Conservation (phyloP, 192 early-diverging fungal genomes). For the Umbelopsis vinacea region DNA sequence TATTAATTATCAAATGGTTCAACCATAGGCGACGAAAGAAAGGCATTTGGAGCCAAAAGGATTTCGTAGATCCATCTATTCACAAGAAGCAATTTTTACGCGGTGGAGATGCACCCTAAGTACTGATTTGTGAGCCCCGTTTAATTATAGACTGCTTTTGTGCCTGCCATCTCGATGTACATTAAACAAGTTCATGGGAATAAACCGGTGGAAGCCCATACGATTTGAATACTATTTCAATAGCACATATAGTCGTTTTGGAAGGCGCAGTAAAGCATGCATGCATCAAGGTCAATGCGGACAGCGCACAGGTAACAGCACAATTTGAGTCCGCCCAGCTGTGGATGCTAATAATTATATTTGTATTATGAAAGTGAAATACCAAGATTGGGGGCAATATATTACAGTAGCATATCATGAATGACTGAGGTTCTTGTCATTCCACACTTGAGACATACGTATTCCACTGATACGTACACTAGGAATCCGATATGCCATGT, state of each 20-base stretch:
- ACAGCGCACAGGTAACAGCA: no score
- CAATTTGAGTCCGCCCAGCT: no score
- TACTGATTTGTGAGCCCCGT: no score
- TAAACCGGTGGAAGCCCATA: no score
- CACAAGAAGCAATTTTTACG: constrained; percentile 57
- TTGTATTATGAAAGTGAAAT: no score
- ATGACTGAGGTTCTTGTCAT: background rate
- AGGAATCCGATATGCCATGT: background rate
- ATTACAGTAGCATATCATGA: background rate
- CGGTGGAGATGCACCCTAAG: constrained; percentile 14
- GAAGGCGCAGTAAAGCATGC: no score
- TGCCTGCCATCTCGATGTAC: background rate
- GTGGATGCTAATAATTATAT: no score
- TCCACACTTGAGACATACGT: constrained; percentile 9
- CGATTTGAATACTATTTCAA: no score
- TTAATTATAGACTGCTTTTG: no score
- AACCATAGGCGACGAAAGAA: constrained; percentile 26
- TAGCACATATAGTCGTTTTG: no score
- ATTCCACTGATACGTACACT: constrained; percentile 2
- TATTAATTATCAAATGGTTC: no score
- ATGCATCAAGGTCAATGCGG: no score
- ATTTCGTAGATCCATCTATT: constrained; percentile 28
- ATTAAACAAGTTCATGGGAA: background rate
- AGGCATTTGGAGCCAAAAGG: constrained; percentile 45
- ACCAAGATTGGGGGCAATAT: background rate